phyloP scores from a whole-genome alignment of 305 asterid species.

The Fraxinus ornus region DNA sequence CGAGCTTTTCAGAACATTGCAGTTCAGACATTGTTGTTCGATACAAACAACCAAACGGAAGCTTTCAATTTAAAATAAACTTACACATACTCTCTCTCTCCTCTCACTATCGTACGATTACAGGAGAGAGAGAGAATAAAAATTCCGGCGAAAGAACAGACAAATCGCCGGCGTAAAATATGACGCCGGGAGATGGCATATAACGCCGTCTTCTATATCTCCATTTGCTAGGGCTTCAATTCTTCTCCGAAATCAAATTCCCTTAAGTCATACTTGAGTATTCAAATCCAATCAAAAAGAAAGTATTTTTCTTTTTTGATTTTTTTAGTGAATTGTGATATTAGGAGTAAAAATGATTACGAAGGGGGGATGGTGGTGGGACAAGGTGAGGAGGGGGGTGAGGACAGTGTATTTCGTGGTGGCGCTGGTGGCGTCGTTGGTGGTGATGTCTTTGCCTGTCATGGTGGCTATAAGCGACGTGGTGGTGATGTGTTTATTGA shows the following conservation, averaged over 20 bases:
- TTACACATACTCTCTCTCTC: neutral
- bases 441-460: slow-evolving; percentile 68
- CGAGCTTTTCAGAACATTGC: neutral
- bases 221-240: slow-evolving; percentile 19
- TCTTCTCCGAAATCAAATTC: slow-evolving; percentile 29
- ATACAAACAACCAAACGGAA: neutral
- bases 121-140: neutral
- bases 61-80: neutral
- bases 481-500: slow-evolving; percentile 56
- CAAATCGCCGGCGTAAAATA: slow-evolving; percentile 36
- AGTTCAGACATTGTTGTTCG: neutral
- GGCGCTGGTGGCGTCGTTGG: slow-evolving; percentile 71
- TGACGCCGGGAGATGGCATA: slow-evolving; percentile 52
- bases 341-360: slow-evolving; percentile 23
- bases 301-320: neutral
- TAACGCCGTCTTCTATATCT: slow-evolving; percentile 27
- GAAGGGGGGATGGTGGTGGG: slow-evolving; percentile 67
- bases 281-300: neutral
- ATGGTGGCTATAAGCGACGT: slow-evolving; percentile 69
- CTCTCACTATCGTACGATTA: neutral
- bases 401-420: slow-evolving; percentile 77
- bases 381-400: slow-evolving; percentile 63
- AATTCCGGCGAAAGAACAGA: neutral
- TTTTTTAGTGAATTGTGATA: neutral
- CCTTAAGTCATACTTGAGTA: slow-evolving; percentile 38